Base-by-base conservation (phyloP, 192 early-diverging fungal genomes). In the Dissophora globulifera region DNA sequence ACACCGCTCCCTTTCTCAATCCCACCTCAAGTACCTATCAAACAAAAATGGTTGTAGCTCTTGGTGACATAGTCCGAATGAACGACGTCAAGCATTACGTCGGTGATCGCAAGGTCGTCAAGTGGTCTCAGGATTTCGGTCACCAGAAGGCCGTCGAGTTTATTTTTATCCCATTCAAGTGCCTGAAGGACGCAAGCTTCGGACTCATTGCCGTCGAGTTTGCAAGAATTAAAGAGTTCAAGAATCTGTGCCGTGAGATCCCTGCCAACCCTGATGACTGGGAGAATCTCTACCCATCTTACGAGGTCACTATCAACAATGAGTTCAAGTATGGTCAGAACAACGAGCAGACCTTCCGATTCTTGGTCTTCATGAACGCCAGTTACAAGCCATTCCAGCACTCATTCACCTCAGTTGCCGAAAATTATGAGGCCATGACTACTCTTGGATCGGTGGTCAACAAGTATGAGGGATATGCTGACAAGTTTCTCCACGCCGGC, bases 321-420 rank as follows among this genome's bases (percentile, higher is more conserved):
- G 35, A 48, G 38, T 62, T 62, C 60, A 62, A 62, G 60, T 62
- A 62, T 35, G 60, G 60, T 62, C 60, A 62, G 13, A 62, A 62
- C 48, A 62, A 62, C 48, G 48, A 62, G 31, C 46, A 62, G 13
- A 38, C 35, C 40, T 50, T 29, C 27, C 42, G 47, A 49, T 62
- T 62, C 60, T 62, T 62, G 60, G 60, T 62, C 49, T 35, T 62
- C 48, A n/a, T 51, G 60, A 22, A 62, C 60, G 23, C 60, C 46
- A 51, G 50, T 22, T 50, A 62, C 60, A 50, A 62, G 48, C 60
- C 60, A 40, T 50, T 62, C 60, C 60, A 62, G 32, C 48, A 62
- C 48, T 19, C 20, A 62, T 62, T 62, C 48, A 48, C 60, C 50
- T 33, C 48, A 50, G 48, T 50, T 33, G 60, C 60, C 13, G 48